Percentiles rank a stretch among this genome's conserved stretches.
Evolutionary conservation across 208 protist species (phyloP).

Genomic region (Acanthamoeba healyi): DNA sequence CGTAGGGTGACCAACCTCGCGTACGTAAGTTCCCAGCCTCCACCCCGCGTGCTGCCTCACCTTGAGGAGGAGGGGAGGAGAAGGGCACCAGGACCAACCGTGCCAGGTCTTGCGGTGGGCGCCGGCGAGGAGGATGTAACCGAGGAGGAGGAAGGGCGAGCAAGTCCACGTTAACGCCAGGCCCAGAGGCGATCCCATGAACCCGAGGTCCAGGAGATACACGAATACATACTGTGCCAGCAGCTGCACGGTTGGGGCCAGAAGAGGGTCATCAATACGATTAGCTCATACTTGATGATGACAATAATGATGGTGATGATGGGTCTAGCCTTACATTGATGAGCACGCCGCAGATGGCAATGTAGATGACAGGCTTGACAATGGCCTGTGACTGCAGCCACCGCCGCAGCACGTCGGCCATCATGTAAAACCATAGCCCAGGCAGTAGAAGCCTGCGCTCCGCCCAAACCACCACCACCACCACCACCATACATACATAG

Average conservation of each 20-base stretch:
- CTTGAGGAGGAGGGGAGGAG: no score
- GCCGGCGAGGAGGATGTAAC: neutral
- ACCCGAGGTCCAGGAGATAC: neutral
- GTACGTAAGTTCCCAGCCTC: no score
- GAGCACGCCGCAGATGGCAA: neutral
- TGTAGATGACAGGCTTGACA: neutral
- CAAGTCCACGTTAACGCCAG: constrained; percentile 7
- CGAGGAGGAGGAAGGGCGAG: neutral
- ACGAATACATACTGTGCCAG: constrained; percentile 11
- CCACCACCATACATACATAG: no score
- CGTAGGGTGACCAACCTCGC: neutral
- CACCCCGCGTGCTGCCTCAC: no score
- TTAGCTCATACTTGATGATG: neutral
- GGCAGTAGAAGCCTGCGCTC: neutral
- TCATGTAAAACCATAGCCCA: constrained; percentile 31
- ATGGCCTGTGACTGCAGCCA: constrained; percentile 21
- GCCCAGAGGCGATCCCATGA: constrained; percentile 11
- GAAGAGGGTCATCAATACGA: neutral
- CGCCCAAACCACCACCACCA: no score
- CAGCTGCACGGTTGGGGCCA: neutral
- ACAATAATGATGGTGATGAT: neutral
- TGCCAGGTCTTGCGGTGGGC: constrained; percentile 25
- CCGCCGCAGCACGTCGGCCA: constrained; percentile 27
- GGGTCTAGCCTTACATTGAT: constrained; percentile 6
- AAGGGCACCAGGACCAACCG: constrained; percentile 25